Conservation (phyloP, 2,329 filamentous ascomycete genomes). For the Furcasterigmium sp. region DNA sequence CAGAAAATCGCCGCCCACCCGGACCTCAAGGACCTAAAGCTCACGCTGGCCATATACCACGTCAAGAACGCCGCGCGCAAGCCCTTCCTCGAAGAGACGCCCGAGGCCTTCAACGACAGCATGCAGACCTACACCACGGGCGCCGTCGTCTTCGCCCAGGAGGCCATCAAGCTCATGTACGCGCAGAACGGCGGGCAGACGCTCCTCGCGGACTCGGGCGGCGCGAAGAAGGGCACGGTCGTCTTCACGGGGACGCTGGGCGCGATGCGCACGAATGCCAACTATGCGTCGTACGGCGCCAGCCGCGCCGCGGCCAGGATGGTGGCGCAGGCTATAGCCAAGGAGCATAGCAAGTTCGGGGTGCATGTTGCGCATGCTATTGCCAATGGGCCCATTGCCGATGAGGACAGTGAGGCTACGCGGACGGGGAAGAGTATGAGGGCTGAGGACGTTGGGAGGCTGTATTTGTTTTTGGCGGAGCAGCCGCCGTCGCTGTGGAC, state of each 20-base stretch:
- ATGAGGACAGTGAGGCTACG: conserved; percentile 42
- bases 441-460: conserved; percentile 51
- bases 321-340: conserved; percentile 48
- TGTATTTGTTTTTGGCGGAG: conserved; percentile 39
- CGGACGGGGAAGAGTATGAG: conserved; percentile 49
- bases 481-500: conserved; percentile 12
- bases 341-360: conserved; percentile 51
- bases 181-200: conserved; percentile 42
- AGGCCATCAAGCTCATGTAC: conserved; percentile 44
- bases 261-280: conserved; percentile 45
- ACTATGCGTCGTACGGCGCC: conserved; percentile 51
- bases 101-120: conserved; percentile 40
- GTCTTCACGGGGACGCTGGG: conserved; percentile 54
- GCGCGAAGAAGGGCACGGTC: conserved; percentile 49
- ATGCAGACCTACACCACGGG: conserved; percentile 49
- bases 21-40: conserved; percentile 42
- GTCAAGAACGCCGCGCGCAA: conserved; percentile 51
- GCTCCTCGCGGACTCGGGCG: conserved; percentile 34
- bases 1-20: conserved; percentile 39
- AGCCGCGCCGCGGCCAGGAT: conserved; percentile 46
- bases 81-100: conserved; percentile 48
- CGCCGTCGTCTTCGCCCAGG: conserved; percentile 50
- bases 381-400: conserved; percentile 48
- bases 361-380: conserved; percentile 56
- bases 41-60: conserved; percentile 48